Evolutionary conservation across 2,329 filamentous ascomycete genomes (phyloP).

Genomic region (Colletotrichum higginsianum): DNA sequence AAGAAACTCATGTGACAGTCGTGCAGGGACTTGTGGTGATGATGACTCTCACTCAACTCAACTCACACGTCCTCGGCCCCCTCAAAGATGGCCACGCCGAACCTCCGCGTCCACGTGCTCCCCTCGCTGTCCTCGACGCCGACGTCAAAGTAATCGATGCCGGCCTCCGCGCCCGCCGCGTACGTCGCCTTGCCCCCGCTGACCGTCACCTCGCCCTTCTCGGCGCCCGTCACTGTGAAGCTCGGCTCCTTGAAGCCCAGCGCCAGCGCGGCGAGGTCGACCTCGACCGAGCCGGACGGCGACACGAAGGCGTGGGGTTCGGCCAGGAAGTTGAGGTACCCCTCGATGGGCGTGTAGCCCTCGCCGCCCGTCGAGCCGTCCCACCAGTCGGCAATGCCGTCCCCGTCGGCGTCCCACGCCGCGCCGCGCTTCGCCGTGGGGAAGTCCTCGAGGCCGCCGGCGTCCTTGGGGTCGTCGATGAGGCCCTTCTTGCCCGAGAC

Average conservation of each 20-base stretch:
- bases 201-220: slow-evolving; percentile 42
- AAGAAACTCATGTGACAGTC: too few species aligned
- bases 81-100: slow-evolving; percentile 44
- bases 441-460: slow-evolving; percentile 53
- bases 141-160: slow-evolving; percentile 43
- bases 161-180: slow-evolving; percentile 37
- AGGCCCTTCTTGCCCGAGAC: slow-evolving; percentile 50
- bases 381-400: slow-evolving; percentile 55
- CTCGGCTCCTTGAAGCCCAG: slow-evolving; percentile 44
- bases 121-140: slow-evolving; percentile 44
- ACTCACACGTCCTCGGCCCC: slow-evolving; percentile 21
- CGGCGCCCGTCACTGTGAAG: slow-evolving; percentile 36
- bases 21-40: too few species aligned
- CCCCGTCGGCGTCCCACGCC: slow-evolving; percentile 51
- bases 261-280: slow-evolving; percentile 48
- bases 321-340: slow-evolving; percentile 54
- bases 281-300: slow-evolving; percentile 44
- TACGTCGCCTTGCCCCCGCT: slow-evolving; percentile 39
- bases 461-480: slow-evolving; percentile 52
- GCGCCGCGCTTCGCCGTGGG: slow-evolving; percentile 46
- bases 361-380: slow-evolving; percentile 51
- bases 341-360: slow-evolving; percentile 51
- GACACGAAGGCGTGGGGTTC: slow-evolving; percentile 51
- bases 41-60: too few species aligned
- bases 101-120: slow-evolving; percentile 43